Percentiles rank a stretch among this genome's conserved stretches.
Evolutionary conservation across 2,329 filamentous ascomycete species (phyloP).

Genomic region (Ascosphaera pollenicola): DNA sequence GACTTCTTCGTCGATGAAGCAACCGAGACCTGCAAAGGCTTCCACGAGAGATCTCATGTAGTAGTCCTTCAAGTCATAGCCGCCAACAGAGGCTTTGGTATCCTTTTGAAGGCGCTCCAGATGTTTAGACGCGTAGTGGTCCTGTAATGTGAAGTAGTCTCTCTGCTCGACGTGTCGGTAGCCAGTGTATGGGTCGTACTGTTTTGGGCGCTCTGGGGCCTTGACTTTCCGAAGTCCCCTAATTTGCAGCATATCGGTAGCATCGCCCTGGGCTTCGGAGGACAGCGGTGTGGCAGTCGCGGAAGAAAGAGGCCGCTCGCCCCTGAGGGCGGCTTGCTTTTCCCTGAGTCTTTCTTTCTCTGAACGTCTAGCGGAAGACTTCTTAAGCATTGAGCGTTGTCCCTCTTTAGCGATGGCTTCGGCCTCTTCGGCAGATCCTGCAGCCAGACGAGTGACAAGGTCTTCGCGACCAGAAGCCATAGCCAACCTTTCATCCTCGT

Average conservation of each 20-base stretch:
- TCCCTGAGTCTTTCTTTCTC: constrained; percentile 26
- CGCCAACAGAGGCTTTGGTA: constrained; percentile 47
- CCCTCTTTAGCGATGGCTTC: constrained; percentile 30
- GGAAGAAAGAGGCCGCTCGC: constrained; percentile 5
- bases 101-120: constrained; percentile 46
- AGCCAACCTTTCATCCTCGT: constrained; percentile 45
- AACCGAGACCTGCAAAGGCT: constrained; percentile 71
- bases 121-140: constrained; percentile 53
- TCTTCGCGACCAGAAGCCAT: constrained; percentile 42
- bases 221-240: constrained; percentile 53
- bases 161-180: constrained; percentile 35
- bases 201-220: constrained; percentile 41
- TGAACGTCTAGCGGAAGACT: constrained; percentile 39
- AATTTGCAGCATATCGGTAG: constrained; percentile 25
- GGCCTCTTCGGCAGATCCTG: constrained; percentile 36
- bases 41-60: constrained; percentile 63
- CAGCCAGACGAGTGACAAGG: constrained; percentile 47
- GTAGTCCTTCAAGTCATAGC: constrained; percentile 67
- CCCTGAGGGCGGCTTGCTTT: constrained; percentile 20
- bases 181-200: constrained; percentile 78
- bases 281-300: constrained; percentile 5
- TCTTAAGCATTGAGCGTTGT: constrained; percentile 40
- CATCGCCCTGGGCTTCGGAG: background rate
- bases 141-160: constrained; percentile 47
- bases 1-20: constrained; percentile 63